Percentiles rank a stretch among this genome's conserved stretches.
phyloP scores from a whole-genome alignment of 1,284 basidiomycete species.

The Cryptococcus jaspeensis region DNA sequence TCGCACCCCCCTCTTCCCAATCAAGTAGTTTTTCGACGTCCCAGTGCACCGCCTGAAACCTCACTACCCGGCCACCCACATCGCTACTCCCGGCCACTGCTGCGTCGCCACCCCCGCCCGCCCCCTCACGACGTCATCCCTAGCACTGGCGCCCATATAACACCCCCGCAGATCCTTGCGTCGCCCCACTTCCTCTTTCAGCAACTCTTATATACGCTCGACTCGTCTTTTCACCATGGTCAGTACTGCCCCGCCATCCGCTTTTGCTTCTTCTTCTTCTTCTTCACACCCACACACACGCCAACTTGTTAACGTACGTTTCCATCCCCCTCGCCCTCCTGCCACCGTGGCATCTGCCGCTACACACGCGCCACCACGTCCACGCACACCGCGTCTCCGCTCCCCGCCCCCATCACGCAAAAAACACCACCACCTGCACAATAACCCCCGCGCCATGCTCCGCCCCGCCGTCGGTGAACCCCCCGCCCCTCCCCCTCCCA shows the following conservation, averaged over 20 bases:
- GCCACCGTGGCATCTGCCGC: background rate
- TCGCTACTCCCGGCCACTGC: too few relatives aligned
- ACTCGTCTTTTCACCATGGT: background rate
- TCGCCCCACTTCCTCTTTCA: too few relatives aligned
- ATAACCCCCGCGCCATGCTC: background rate
- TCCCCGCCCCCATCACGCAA: background rate
- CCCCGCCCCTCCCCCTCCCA: background rate
- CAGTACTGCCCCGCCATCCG: background rate
- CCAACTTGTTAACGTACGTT: conserved; percentile 15
- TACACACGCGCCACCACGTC: too few relatives aligned
- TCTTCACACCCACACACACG: background rate
- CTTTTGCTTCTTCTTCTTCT: background rate
- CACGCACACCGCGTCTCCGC: background rate
- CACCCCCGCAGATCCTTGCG: too few relatives aligned
- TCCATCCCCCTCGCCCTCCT: conserved; percentile 4
- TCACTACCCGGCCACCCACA: too few relatives aligned
- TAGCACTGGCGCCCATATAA: too few relatives aligned
- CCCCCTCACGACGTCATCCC: too few relatives aligned
- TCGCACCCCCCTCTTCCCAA: too few relatives aligned
- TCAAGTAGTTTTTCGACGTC: too few relatives aligned
- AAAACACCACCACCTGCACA: background rate
- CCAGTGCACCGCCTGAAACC: too few relatives aligned
- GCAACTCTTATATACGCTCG: background rate
- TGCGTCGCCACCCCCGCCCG: too few relatives aligned
- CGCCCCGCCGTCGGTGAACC: background rate